A percentile compares a stretch with the other conserved stretches of the same genome.
Conservation (phyloP, 2,329 filamentous ascomycete species). For the Venturia nashicola region DNA sequence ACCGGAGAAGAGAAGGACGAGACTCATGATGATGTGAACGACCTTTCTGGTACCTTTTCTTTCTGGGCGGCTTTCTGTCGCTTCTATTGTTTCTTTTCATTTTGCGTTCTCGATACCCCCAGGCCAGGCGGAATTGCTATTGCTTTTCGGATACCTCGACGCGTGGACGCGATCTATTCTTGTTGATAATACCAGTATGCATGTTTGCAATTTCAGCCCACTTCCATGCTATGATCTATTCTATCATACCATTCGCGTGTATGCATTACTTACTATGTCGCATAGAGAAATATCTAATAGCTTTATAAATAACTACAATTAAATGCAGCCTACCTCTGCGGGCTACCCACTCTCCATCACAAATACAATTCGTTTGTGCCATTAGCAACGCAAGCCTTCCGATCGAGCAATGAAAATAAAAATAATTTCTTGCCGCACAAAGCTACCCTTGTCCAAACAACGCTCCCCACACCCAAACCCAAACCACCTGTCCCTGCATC, state of each 20-base stretch:
- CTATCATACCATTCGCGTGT: background rate
- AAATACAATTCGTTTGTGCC: background rate
- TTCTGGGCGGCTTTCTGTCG: background rate
- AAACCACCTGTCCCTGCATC: background rate
- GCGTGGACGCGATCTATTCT: background rate
- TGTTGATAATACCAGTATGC: background rate
- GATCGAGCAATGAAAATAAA: no score
- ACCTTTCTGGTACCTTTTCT: background rate
- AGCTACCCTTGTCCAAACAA: background rate
- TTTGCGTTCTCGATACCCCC: background rate
- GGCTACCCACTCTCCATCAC: no score
- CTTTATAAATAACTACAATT: no score
- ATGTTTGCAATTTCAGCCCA: background rate
- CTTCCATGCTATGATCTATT: background rate
- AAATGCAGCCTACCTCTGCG: background rate
- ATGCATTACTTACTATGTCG: no score
- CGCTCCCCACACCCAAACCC: background rate
- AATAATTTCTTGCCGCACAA: no score
- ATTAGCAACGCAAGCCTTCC: no score
- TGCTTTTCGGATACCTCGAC: background rate
- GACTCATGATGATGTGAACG: conserved; percentile 10
- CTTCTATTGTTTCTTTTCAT: background rate
- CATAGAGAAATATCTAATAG: no score
- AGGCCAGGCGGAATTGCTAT: background rate
- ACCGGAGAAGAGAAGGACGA: conserved; percentile 28